These are phyloP conservation scores for Fusarium nodosum DNA, from an alignment of 2,329 filamentous ascomycete species.

Conservation along the genomic window DNA sequence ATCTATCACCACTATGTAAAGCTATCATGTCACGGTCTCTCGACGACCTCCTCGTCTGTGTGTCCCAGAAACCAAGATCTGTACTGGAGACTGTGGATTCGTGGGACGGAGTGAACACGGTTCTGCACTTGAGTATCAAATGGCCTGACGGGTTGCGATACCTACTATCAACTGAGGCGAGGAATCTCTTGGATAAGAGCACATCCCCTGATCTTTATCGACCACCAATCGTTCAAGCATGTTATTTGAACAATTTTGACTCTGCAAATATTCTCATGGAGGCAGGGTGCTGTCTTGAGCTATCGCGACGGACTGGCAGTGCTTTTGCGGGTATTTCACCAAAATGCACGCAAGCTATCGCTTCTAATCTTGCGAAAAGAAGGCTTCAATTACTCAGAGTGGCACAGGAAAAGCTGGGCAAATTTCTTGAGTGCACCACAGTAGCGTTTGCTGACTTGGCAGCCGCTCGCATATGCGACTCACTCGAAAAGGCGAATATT, in stretches of 20 bases:
- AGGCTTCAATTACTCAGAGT: neutral
- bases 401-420: neutral
- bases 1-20: neutral
- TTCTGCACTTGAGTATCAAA: neutral
- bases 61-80: accelerated
- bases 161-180: neutral
- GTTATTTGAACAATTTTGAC: neutral
- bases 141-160: neutral
- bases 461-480: neutral
- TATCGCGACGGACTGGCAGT: accelerated
- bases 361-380: neutral
- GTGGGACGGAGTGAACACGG: accelerated
- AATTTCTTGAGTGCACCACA: neutral
- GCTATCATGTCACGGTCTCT: neutral
- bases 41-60: neutral
- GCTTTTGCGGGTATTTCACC: accelerated
- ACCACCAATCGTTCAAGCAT: neutral
- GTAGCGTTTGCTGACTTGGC: neutral
- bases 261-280: neutral
- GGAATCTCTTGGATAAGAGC: accelerated
- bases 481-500: neutral
- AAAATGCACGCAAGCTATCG: neutral
- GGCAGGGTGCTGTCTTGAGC: neutral
- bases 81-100: too few relatives aligned
- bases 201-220: neutral